Evolutionary conservation across 2,329 filamentous ascomycete genomes (phyloP), one percentile per base, ranked within the genome.

Genomic region (Capronia coronata): DNA sequence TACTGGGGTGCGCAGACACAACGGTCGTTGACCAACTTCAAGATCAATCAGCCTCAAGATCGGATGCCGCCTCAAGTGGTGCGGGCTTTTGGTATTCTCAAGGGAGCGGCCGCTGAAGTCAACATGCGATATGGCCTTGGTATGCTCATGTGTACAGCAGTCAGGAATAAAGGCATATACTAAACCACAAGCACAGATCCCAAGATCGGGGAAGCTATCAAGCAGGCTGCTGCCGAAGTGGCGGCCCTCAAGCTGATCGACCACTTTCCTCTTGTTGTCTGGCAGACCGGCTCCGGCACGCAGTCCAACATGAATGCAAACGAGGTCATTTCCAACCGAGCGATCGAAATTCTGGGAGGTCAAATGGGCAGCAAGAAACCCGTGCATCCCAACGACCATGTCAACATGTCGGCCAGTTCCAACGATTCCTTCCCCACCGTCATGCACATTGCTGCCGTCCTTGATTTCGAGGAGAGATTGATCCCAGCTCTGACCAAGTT

Each of bases 281-380:
- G 93, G 93, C 93, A 98, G 77, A 98, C 93, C 47, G 93, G 93
- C 58, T 97, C 93, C 43, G 93, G 93, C 67, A 97, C 93, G 23
- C 93, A 97, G 77, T 96, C 90, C 70, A 97, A 95, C 82, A 97
- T 97, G 93, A 98, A 98, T 75, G 90, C 91, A 68, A 98, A 98
- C 76, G 93, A 98, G 71, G 93, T 98, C 71, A 97, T 98, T 71
- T 96, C 91, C 59, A 98, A 97, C 80, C 87, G 93, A 60, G 93
- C 93, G 59, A 97, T 97, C 71, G 91, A 97, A 77, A 94, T 97
- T 58, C 79, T 97, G 46, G 93, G 93, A 62, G 93, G 93, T 63
- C 79, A 78, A 59, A 95, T 89, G 87, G 93, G 93, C 62, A 84
- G 77, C 80, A 97, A 97, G 84, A 95, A 94, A 77, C 93, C 93